phyloP scores from a whole-genome alignment of 768 basidiomycete genomes.

The Leccinellum rugosiceps region DNA sequence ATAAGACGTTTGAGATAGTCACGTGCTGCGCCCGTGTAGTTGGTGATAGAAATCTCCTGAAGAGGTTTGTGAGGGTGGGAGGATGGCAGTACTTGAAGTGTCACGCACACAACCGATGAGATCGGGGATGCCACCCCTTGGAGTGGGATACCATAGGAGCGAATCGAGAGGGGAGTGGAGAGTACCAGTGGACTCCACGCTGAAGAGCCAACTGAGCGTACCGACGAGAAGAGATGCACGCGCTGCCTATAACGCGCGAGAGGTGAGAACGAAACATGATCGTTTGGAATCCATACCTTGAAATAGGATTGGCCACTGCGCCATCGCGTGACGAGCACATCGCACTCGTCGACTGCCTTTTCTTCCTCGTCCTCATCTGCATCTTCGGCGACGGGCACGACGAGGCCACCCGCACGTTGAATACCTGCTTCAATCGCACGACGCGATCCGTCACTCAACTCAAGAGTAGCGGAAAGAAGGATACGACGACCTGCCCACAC shows the following conservation, averaged over 20 bases:
- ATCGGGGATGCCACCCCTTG: conserved; percentile 53
- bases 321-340: conserved; percentile 71
- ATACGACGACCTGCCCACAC: conserved; percentile 63
- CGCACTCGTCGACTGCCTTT: conserved; percentile 46
- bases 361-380: conserved; percentile 32
- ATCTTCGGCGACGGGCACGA: conserved; percentile 52
- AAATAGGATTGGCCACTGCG: conserved; percentile 69
- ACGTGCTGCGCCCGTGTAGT: conserved; percentile 82
- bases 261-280: not conserved
- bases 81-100: not conserved
- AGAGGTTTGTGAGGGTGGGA: not conserved
- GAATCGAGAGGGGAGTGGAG: conserved; percentile 67
- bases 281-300: conserved; percentile 42
- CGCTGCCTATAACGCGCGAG: conserved; percentile 48
- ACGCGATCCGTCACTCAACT: conserved; percentile 45
- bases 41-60: conserved; percentile 81
- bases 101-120: conserved; percentile 60
- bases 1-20: conserved; percentile 90
- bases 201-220: conserved; percentile 80
- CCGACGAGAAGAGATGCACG: conserved; percentile 48
- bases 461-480: conserved; percentile 59
- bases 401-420: conserved; percentile 53
- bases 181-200: conserved; percentile 62
- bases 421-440: conserved; percentile 59
- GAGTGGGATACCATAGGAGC: conserved; percentile 82